Percentiles rank a stretch among this genome's conserved stretches.
Evolutionary conservation across 2,329 filamentous ascomycete genomes (phyloP).

Genomic region (Beauveria pseudobassiana): DNA sequence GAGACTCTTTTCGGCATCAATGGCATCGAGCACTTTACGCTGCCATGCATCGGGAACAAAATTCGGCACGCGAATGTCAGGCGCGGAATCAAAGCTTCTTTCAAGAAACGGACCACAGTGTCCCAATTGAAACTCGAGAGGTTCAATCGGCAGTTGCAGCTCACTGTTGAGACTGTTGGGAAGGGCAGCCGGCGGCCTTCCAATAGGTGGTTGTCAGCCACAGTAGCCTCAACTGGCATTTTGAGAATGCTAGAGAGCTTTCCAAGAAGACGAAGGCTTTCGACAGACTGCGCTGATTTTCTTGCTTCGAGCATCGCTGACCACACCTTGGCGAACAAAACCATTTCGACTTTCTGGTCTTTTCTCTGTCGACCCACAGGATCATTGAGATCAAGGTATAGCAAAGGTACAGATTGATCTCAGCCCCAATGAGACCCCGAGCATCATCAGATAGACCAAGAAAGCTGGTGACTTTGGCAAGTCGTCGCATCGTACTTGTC

Average conservation of each 20-base stretch:
- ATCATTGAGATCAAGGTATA: slow-evolving; percentile 19
- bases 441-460: slow-evolving; percentile 32
- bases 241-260: slow-evolving; percentile 12
- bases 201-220: background rate
- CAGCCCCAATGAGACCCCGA: slow-evolving; percentile 21
- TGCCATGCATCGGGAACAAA: slow-evolving; percentile 76
- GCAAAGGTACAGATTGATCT: slow-evolving; percentile 28
- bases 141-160: slow-evolving; percentile 8
- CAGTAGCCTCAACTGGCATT: slow-evolving; percentile 6
- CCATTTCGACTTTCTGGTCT: background rate
- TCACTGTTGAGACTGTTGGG: background rate
- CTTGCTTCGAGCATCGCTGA: slow-evolving; percentile 13
- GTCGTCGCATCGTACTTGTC: slow-evolving; percentile 32
- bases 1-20: slow-evolving; percentile 62
- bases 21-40: slow-evolving; percentile 61
- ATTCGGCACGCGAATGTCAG: slow-evolving; percentile 55
- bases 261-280: slow-evolving; percentile 9
- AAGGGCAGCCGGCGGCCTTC: background rate
- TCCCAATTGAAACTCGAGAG: slow-evolving; percentile 55
- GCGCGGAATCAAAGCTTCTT: slow-evolving; percentile 60
- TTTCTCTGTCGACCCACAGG: background rate
- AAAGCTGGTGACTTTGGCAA: slow-evolving; percentile 40
- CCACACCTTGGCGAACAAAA: slow-evolving; percentile 13
- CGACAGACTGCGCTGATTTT: slow-evolving; percentile 10
- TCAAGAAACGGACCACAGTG: slow-evolving; percentile 69